Conservation (phyloP, 495 filamentous ascomycete species). For the Sporormia fimetaria region DNA sequence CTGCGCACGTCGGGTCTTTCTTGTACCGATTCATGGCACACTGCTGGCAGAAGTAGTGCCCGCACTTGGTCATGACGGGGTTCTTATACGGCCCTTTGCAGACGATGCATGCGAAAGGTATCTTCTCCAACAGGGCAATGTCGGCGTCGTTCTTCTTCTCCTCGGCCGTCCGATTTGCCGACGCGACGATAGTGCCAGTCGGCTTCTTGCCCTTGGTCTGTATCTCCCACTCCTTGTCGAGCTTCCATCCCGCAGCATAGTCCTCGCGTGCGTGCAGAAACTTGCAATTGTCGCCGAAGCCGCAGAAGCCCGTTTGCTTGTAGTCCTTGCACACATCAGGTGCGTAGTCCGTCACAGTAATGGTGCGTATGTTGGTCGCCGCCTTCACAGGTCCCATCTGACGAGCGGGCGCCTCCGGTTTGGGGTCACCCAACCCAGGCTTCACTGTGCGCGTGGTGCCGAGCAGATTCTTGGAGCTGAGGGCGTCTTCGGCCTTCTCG, state of each 20-base stretch:
- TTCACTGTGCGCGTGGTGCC: slow-evolving; percentile 47
- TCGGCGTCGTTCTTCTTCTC: slow-evolving; percentile 56
- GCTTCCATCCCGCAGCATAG: slow-evolving; percentile 88
- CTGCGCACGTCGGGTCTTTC: slow-evolving; percentile 71
- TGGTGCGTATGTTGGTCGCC: slow-evolving; percentile 78
- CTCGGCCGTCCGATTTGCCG: slow-evolving; percentile 39
- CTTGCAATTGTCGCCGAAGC: slow-evolving; percentile 74
- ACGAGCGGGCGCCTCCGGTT: slow-evolving; percentile 62
- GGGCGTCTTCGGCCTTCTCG: slow-evolving; percentile 41
- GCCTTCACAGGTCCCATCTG: slow-evolving; percentile 79
- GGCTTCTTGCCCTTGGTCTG: slow-evolving; percentile 63
- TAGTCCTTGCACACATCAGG: slow-evolving; percentile 96
- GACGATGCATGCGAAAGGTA: slow-evolving; percentile 93
- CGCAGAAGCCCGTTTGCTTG: slow-evolving; percentile 78
- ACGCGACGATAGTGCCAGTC: slow-evolving; percentile 50
- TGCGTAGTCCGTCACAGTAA: slow-evolving; percentile 82
- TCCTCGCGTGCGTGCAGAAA: slow-evolving; percentile 80
- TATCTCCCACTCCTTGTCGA: slow-evolving; percentile 88
- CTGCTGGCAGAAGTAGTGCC: slow-evolving; percentile 88
- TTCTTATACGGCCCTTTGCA: slow-evolving; percentile 71
- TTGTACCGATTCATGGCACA: slow-evolving; percentile 79
- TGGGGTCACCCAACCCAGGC: slow-evolving; percentile 61
- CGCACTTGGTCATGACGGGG: slow-evolving; percentile 80
- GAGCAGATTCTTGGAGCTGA: slow-evolving; percentile 50
- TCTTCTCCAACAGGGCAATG: slow-evolving; percentile 67